phyloP scores from a whole-genome alignment of 2,329 filamentous ascomycete species.

The Cladosporium sp. region DNA sequence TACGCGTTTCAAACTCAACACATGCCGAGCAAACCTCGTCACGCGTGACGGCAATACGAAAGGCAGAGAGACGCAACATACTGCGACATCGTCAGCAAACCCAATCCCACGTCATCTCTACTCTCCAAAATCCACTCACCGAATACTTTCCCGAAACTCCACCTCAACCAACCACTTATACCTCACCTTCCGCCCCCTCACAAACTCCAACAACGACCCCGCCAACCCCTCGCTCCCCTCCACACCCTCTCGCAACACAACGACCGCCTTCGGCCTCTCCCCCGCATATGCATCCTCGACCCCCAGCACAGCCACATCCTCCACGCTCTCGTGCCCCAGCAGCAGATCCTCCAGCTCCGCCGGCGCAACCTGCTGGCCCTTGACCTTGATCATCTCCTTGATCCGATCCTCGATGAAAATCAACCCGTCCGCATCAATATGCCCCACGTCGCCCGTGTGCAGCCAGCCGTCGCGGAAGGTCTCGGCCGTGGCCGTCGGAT shows the following conservation, averaged over 20 bases:
- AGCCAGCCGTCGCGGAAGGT: slow-evolving; percentile 47
- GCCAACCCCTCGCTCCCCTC: slow-evolving; percentile 27
- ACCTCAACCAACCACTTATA: slow-evolving; percentile 63
- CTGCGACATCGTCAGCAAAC: neutral
- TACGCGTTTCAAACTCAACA: neutral
- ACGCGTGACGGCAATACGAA: neutral
- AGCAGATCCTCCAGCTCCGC: slow-evolving; percentile 58
- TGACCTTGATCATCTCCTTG: slow-evolving; percentile 63
- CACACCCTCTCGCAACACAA: slow-evolving; percentile 36
- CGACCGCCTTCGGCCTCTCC: slow-evolving; percentile 52
- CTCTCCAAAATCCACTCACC: neutral
- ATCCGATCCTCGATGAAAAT: slow-evolving; percentile 56
- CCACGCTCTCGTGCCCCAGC: slow-evolving; percentile 50
- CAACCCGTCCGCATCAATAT: slow-evolving; percentile 50
- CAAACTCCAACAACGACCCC: slow-evolving; percentile 51
- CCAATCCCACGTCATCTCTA: neutral
- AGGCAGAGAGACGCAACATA: neutral
- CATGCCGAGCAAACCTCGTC: neutral
- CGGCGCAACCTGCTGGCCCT: slow-evolving; percentile 55
- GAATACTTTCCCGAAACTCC: slow-evolving; percentile 42
- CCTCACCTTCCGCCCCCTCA: slow-evolving; percentile 61
- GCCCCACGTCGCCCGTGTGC: slow-evolving; percentile 54
- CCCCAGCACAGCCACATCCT: slow-evolving; percentile 52
- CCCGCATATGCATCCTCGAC: slow-evolving; percentile 50
- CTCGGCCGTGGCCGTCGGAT: slow-evolving; percentile 30